Conservation (phyloP, 2,329 filamentous ascomycete species). For the Pezizomycotina sp. region DNA sequence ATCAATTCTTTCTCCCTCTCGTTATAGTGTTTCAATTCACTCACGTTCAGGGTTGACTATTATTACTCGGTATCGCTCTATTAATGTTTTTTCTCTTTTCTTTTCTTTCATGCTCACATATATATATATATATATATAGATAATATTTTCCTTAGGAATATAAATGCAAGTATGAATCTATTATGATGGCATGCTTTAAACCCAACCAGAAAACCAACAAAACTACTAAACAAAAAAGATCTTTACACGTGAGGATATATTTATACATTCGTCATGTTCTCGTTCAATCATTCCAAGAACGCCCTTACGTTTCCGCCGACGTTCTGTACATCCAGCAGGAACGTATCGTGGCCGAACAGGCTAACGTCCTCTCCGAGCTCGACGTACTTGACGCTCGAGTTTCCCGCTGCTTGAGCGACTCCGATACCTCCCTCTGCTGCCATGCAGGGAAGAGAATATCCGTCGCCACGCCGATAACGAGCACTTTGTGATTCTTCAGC, state of each 20-base stretch:
- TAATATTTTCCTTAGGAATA: neutral
- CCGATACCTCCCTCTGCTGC: slow-evolving; percentile 90
- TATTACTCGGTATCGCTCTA: neutral
- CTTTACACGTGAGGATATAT: no score
- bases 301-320: slow-evolving; percentile 68
- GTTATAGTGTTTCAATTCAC: neutral
- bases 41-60: slow-evolving; percentile 1
- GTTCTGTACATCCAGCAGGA: slow-evolving; percentile 78
- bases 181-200: no score
- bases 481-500: slow-evolving; percentile 58
- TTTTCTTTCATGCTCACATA: neutral
- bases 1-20: neutral
- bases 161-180: no score
- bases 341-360: slow-evolving; percentile 91
- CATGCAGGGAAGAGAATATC: slow-evolving; percentile 95
- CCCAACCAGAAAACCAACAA: no score
- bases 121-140: neutral
- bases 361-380: slow-evolving; percentile 90
- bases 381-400: slow-evolving; percentile 65
- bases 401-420: slow-evolving; percentile 65
- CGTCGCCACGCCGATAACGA: slow-evolving; percentile 86
- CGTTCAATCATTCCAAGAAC: slow-evolving; percentile 48
- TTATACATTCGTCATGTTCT: no score
- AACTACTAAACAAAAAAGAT: no score
- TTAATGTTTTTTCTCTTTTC: neutral